phyloP scores from a whole-genome alignment of 306 rosid species.

The Amphicarpaea edgeworthii region DNA sequence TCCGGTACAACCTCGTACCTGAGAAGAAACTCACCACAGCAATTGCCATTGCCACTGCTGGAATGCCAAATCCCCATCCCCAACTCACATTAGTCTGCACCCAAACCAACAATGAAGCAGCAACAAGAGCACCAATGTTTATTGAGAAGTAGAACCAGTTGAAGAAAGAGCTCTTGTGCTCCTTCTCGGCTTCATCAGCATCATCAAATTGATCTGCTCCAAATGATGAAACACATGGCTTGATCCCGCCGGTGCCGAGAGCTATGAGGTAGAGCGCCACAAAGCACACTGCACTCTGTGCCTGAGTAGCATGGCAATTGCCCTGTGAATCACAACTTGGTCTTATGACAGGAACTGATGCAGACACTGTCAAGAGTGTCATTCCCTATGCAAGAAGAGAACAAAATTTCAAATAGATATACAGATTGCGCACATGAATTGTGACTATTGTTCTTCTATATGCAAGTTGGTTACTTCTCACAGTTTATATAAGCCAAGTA shows the following conservation, averaged over 20 bases:
- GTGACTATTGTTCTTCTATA: too few species aligned
- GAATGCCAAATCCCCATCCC: constrained; percentile 79
- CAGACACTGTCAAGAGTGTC: constrained; percentile 76
- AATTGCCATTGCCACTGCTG: constrained; percentile 68
- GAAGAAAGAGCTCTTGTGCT: constrained; percentile 74
- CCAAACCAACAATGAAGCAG: constrained; percentile 67
- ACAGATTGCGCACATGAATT: too few species aligned
- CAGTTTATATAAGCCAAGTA: not conserved
- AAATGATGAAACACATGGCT: constrained; percentile 74
- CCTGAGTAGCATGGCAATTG: constrained; percentile 53
- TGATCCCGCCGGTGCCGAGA: constrained; percentile 77
- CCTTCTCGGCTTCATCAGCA: constrained; percentile 64
- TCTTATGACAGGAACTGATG: constrained; percentile 62
- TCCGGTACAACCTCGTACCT: constrained; percentile 61
- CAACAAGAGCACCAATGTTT: constrained; percentile 72
- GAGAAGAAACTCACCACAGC: constrained; percentile 71
- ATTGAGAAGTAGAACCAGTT: constrained; percentile 76
- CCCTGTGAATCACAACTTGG: constrained; percentile 60
- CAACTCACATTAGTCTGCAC: constrained; percentile 63
- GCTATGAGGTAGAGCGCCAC: constrained; percentile 72
- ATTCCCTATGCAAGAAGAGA: constrained; percentile 60
- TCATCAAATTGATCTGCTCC: constrained; percentile 86
- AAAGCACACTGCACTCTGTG: constrained; percentile 57
- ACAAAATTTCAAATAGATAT: not conserved
- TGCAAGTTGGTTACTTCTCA: not conserved